Evolutionary conservation across 495 filamentous ascomycete species (phyloP), one percentile per base, ranked within the genome.

Genomic region (Tuber magnatum): DNA sequence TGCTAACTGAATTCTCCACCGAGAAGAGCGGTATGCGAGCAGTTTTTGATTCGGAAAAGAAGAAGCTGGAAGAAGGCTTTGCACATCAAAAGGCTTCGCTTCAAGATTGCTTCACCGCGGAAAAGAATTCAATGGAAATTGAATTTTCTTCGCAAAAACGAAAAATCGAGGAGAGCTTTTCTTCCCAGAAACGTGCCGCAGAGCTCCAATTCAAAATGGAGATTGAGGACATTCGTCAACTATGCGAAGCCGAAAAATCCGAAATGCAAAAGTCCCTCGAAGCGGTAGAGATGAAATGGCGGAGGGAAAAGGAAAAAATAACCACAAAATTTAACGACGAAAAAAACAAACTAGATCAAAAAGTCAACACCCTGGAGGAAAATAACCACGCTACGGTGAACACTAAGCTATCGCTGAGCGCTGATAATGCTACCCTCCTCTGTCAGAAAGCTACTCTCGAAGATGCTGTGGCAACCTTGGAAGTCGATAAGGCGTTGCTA

Each of bases 11-110:
- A 38, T 79, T 77, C 70, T 74, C 68, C 5, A 48, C 56, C 22
- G 84, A 87, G 75, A 86, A 85, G 69, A 79, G 81, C 9, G 69
- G 82, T 32, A 83, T 88, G 79, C 83, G 87, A 56, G 85, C 85
- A 56, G 80, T 83, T 0, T 83, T 86, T 28, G 83, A 84, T 40
- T 75, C 56, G 14, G 78, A 84, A 73, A 78, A 83, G 61, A 73
- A 71, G 69, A 51, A 72, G 38, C 76, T 81, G 46, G 78, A 80
- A 42, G 74, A 77, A 43, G 73, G 74, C 6, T 80, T 83, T 35
- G 68, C 73, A 2, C 77, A 75, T 18, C 75, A 80, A n/a, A 79
- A 81, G 68, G 51, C 44, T 40, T 69, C 48, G 24, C 73, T 85
- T 72, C 76, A 75, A 24, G 61, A 75, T 16, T 70, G 44, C 8